Base-by-base conservation (phyloP, 371 early-diverging fungal genomes). In the Mucor irregularis region DNA sequence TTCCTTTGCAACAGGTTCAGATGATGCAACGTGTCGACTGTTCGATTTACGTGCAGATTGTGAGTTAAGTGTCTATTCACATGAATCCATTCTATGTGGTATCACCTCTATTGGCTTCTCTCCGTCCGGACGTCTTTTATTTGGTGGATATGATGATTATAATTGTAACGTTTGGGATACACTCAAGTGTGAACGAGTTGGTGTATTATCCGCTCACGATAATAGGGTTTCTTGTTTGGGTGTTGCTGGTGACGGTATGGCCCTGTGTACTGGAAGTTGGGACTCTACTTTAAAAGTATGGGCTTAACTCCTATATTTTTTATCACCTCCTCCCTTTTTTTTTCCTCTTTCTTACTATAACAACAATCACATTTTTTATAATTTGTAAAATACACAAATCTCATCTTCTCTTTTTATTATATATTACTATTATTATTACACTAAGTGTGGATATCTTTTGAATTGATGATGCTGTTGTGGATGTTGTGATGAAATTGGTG, bases 111-210 rank as follows among this genome's bases (percentile, higher is more conserved):
- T 99, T 25, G 96, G 87, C 13, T 99, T 99, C 68, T 95, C 95
- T 28, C 83, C 91, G 33, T 95, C 96, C 9, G 99, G 99, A 6
- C 86, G 99, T 26, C 73, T 98, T 25, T 65, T 98, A 55, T 99
- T 99, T 82, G 96, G 97, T 26, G 99, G 98, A 21, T 98, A 97
- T 66, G 99, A 99, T 69, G 98, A 99, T 73, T 97, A 92, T 71
- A 96, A 95, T 72, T 95, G 96, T 82, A 93, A 97, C 60, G 98
- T 96, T 3, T 98, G 98, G 98, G 98, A 98, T 71, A 95, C 96
- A 10, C 84, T 98, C 45, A 93, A 94, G 71, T 93, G 94, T 47
- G 92, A 96, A 50, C 83, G 97, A 49, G 95, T 96, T 19, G 96
- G 97, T 40, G 92, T 95, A 1, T 69, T 98, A 53, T 87, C 93